Evolutionary conservation across 345 rosid genomes (phyloP), one percentile per base, ranked within the genome.

Genomic region (Citrus mangshanensis): DNA sequence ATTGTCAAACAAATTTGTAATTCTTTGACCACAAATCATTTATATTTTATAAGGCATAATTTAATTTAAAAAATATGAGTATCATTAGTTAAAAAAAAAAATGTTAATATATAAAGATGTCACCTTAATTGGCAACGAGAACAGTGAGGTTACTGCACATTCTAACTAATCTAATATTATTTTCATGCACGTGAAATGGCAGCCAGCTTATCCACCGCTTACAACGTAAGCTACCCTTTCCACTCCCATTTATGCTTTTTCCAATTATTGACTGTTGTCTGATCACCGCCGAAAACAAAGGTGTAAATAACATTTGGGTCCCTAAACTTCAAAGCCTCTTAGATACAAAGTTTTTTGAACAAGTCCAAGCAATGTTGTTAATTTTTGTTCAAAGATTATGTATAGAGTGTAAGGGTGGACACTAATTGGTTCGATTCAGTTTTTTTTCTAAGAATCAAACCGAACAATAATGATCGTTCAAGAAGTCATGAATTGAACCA

Each of bases 121-220:
- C 7, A 61, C 0, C 51, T 61, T 1, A 61, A 61, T 61, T 27
- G 10, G 10, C 19, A 28, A 30, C 18, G 21, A 6, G 5, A 46
- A 46, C 14, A 13, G 51, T 13, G 51, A 12, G 51, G 51, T 46
- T 12, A 1, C 35, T 0, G 35, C 7, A 13, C 0, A 27, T 16
- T 28, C 28, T 24, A 10, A 14, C 8, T 9, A 32, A 30, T 51
- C 49, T 12, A 42, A 42, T 12, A 55, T 72, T 72, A 46, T 54
- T 55, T 25, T 9, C 56, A 74, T 42, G 37, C 77, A 61, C 77
- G 69, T 74, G 77, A 74, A 38, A 40, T 27, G 77, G 55, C 69
- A 62, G 58, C 55, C 37, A 6, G 21, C 37, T 2, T 2, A 19
- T 49, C 62, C 49, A 30, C 71, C 22, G 71, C 61, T 75, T 75